Percentiles rank a stretch among this genome's conserved stretches.
Conservation (phyloP, 305 asterid species). For the Ilex paraguariensis region DNA sequence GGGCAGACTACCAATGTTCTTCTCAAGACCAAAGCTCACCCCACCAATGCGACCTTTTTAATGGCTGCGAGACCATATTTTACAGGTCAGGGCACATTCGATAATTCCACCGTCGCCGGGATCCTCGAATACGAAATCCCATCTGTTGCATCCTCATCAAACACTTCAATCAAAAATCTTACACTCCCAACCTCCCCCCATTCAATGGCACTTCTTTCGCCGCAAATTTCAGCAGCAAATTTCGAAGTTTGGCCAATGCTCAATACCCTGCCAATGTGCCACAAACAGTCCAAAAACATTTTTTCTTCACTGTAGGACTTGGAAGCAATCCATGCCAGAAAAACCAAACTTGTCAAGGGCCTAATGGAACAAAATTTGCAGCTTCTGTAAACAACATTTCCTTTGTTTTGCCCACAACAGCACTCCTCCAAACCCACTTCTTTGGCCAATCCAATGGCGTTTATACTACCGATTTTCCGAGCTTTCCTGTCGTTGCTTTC, state of each 20-base stretch:
- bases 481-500: constrained; percentile 28
- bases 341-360: constrained; percentile 58
- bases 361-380: constrained; percentile 44
- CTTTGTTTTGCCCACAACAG: constrained; percentile 36
- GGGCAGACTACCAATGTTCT: constrained; percentile 48
- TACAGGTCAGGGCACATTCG: constrained; percentile 40
- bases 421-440: constrained; percentile 42
- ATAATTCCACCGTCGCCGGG: constrained; percentile 36
- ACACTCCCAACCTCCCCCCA: constrained; percentile 42
- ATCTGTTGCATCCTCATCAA: constrained; percentile 3
- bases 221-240: constrained; percentile 28
- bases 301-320: constrained; percentile 49
- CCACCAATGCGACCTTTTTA: constrained; percentile 18
- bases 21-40: constrained; percentile 23
- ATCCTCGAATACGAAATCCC: constrained; percentile 21
- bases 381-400: constrained; percentile 52
- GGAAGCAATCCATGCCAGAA: constrained; percentile 54
- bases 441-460: constrained; percentile 29
- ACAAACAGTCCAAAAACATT: constrained; percentile 28
- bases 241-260: constrained; percentile 36
- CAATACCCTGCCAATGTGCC: constrained; percentile 53
- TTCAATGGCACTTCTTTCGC: constrained; percentile 41
- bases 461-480: constrained; percentile 45
- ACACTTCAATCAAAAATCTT: constrained; percentile 15
- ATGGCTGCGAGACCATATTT: constrained; percentile 46